These are phyloP conservation scores for Camellia oleifera DNA, from an alignment of 179 eudicot genomes.

Conservation along the genomic window DNA sequence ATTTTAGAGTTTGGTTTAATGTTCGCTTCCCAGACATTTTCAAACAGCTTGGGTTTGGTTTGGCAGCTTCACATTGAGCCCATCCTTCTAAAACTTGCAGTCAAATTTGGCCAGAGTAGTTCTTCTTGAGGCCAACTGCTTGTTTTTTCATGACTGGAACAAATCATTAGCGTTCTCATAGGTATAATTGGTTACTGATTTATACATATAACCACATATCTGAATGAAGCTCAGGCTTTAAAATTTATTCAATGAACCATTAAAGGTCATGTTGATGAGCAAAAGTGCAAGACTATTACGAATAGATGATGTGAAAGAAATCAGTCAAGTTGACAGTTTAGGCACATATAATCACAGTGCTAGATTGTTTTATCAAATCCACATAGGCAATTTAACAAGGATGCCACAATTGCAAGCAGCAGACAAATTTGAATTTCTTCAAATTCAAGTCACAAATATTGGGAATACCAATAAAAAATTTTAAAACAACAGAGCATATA, in stretches of 20 bases:
- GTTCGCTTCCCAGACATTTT: too few relatives aligned
- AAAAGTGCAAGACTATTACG: background rate
- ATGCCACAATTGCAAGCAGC: conserved; percentile 6
- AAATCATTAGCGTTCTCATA: background rate
- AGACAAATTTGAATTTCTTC: background rate
- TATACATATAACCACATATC: background rate
- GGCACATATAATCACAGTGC: background rate
- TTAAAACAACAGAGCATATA: conserved; percentile 12
- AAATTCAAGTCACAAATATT: background rate
- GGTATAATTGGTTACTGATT: background rate
- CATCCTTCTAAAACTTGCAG: too few relatives aligned
- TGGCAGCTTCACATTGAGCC: too few relatives aligned
- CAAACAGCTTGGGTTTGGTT: too few relatives aligned
- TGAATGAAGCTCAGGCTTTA: background rate
- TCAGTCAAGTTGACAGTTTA: background rate
- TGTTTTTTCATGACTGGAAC: background rate
- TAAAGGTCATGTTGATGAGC: background rate
- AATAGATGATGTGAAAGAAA: background rate
- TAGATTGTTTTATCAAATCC: background rate
- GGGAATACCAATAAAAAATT: background rate
- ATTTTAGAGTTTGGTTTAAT: too few relatives aligned
- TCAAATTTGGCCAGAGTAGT: too few relatives aligned
- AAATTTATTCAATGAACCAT: background rate
- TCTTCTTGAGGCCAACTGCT: too few relatives aligned
- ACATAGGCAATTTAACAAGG: background rate